Evolutionary conservation across 2,329 filamentous ascomycete genomes (phyloP).

Genomic region (Talaromyces sp.): DNA sequence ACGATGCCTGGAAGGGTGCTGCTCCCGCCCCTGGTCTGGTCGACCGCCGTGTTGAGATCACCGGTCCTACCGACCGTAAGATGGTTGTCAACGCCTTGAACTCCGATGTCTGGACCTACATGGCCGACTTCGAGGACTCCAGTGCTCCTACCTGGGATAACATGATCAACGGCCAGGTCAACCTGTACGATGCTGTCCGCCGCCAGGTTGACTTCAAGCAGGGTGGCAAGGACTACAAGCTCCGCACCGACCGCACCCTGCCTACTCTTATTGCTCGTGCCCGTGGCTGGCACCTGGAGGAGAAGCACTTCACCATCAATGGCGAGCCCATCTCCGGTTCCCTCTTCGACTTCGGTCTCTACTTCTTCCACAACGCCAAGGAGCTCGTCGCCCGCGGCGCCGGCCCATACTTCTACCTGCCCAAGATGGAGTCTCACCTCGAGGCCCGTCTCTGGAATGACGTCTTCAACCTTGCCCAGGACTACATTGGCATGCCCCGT

Average conservation of each 20-base stretch:
- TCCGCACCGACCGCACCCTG: conserved; percentile 82
- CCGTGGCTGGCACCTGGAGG: conserved; percentile 95
- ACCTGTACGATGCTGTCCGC: conserved; percentile 94
- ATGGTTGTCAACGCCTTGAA: conserved; percentile 99
- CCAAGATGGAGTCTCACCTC: conserved; percentile 97
- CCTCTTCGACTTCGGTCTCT: conserved; percentile 96
- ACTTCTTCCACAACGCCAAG: conserved; percentile 97
- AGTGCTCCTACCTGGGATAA: conserved; percentile 97
- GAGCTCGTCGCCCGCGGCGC: conserved; percentile 81
- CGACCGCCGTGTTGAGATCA: conserved; percentile 95
- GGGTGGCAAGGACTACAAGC: conserved; percentile 94
- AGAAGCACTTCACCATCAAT: conserved; percentile 96
- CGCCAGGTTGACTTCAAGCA: conserved; percentile 95
- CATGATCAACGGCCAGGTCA: conserved; percentile 98
- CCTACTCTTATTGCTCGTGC: conserved; percentile 94
- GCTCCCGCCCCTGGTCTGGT: conserved; percentile 88
- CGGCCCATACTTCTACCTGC: conserved; percentile 96
- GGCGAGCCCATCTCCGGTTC: conserved; percentile 90
- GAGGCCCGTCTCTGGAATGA: conserved; percentile 99
- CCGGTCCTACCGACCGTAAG: conserved; percentile 94
- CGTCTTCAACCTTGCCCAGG: conserved; percentile 92
- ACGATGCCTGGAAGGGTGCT: conserved; percentile 90
- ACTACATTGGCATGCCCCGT: conserved; percentile 84
- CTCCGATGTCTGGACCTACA: conserved; percentile 96
- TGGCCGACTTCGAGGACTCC: conserved; percentile 99